These are phyloP conservation scores for Spinacia oleracea DNA, from an alignment of 179 eudicot genomes.

Conservation along the genomic window DNA sequence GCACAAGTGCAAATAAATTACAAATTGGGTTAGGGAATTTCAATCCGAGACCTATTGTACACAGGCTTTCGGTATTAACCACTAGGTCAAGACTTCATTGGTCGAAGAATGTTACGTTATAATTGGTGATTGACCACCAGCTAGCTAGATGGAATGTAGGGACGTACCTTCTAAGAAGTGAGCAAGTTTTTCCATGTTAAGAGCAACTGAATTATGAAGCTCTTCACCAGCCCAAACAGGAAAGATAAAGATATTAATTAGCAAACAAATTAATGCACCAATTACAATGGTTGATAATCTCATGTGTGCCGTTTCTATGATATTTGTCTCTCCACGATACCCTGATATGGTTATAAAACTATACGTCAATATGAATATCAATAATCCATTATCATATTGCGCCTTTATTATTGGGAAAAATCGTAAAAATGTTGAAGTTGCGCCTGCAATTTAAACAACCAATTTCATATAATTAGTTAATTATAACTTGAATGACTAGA, in stretches of 20 bases:
- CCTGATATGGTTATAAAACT: conserved; percentile 54
- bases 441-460: conserved; percentile 41
- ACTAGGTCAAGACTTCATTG: no score
- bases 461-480: background rate
- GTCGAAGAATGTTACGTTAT: no score
- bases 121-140: no score
- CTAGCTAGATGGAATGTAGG: no score
- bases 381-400: conserved; percentile 55
- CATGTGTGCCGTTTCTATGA: conserved; percentile 47
- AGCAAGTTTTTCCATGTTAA: conserved; percentile 54
- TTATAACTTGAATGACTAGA: no score
- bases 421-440: conserved; percentile 44
- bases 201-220: conserved; percentile 42
- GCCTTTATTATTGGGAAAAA: conserved; percentile 54
- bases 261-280: conserved; percentile 48
- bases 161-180: conserved; percentile 52
- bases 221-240: conserved; percentile 72
- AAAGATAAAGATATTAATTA: conserved; percentile 35
- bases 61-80: no score
- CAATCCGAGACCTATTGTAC: no score
- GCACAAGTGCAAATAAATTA: no score
- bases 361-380: conserved; percentile 59
- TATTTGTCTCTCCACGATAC: conserved; percentile 33
- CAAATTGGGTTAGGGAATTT: no score
- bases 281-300: conserved; percentile 51